Evolutionary conservation across 768 basidiomycete genomes (phyloP).

Genomic region (Steccherinum ochraceum): DNA sequence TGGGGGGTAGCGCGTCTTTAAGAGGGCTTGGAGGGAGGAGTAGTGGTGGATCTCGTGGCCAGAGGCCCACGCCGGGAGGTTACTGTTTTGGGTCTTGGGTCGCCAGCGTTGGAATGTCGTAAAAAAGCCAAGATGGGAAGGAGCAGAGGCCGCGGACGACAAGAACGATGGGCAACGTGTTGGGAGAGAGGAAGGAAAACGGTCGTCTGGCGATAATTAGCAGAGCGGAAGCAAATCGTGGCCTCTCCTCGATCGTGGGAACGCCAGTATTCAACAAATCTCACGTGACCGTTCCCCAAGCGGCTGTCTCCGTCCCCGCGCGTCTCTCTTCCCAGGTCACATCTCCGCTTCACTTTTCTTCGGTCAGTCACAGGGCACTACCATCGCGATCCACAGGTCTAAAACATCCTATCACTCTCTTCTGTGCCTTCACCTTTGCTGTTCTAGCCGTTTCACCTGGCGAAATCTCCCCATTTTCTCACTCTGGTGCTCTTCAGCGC

Average conservation of each 20-base stretch:
- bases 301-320: neutral
- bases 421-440: no score
- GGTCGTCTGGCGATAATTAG: neutral
- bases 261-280: neutral
- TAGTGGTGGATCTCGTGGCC: conserved; percentile 2
- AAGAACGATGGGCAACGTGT: conserved; percentile 6
- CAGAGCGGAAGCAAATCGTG: neutral
- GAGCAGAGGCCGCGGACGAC: conserved; percentile 3
- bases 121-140: neutral
- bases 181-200: neutral
- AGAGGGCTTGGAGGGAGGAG: conserved; percentile 1
- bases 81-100: neutral
- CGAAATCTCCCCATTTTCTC: no score
- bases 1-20: conserved; percentile 14
- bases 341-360: no score
- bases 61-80: conserved; percentile 5
- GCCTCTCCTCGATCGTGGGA: neutral
- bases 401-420: no score
- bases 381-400: no score
- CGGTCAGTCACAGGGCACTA: no score
- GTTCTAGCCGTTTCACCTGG: no score
- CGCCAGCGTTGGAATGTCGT: neutral
- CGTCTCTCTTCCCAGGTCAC: no score
- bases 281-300: neutral
- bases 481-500: no score